Evolutionary conservation across 345 rosid species (phyloP).

Genomic region (Lagerstroemia speciosa): DNA sequence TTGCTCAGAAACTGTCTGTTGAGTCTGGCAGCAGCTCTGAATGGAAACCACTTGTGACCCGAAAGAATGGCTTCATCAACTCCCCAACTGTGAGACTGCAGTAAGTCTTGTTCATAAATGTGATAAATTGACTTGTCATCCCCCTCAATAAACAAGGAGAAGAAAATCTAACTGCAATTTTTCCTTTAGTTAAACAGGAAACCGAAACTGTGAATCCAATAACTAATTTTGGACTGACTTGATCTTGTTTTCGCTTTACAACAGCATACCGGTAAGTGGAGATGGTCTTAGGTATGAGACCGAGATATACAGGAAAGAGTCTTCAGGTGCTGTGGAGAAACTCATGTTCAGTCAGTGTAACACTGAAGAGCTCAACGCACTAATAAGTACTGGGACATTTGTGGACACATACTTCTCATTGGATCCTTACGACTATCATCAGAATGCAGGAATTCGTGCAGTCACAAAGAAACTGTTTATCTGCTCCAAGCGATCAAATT

Average conservation of each 20-base stretch:
- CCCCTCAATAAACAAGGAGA: background rate
- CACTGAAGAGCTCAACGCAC: conserved; percentile 36
- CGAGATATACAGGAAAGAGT: conserved; percentile 9
- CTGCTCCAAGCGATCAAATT: conserved; percentile 14
- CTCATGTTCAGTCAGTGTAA: conserved; percentile 40
- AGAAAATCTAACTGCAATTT: background rate
- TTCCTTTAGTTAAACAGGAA: no score
- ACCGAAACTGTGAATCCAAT: no score
- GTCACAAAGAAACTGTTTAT: conserved; percentile 55
- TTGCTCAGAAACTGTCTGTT: conserved; percentile 26
- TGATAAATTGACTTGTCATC: background rate
- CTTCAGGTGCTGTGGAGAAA: conserved; percentile 4
- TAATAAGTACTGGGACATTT: conserved; percentile 32
- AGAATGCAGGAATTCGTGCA: conserved; percentile 60
- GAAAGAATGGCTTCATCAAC: conserved; percentile 28
- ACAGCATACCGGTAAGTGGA: conserved; percentile 54
- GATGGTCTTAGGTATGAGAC: conserved; percentile 36
- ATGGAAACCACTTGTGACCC: conserved; percentile 48
- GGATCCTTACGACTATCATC: conserved; percentile 67
- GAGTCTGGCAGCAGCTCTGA: conserved; percentile 56
- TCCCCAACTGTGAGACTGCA: conserved; percentile 52
- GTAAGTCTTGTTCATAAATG: conserved; percentile 35
- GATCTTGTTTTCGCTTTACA: background rate
- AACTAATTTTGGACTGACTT: background rate
- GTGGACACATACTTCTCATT: conserved; percentile 62